Conservation (phyloP, 1,139 yeast species). For the Nakaseomyces uthaithaninus region DNA sequence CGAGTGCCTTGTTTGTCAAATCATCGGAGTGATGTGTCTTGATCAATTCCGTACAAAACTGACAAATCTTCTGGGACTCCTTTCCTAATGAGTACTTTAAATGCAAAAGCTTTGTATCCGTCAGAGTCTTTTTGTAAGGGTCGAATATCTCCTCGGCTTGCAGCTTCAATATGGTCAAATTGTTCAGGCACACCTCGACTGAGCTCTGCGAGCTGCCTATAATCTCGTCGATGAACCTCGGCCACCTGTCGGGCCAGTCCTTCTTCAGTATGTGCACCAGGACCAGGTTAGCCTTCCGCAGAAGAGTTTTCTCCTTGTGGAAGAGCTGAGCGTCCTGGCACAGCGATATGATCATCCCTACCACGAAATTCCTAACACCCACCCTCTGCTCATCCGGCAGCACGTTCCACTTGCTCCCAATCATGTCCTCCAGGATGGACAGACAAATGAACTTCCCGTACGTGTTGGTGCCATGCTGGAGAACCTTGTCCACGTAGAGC, state of each 20-base stretch:
- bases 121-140: slow-evolving; percentile 82
- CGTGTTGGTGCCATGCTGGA: slow-evolving; percentile 65
- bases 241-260: slow-evolving; percentile 99
- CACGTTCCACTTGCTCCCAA: slow-evolving; percentile 85
- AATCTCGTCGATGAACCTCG: slow-evolving; percentile 86
- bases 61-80: slow-evolving; percentile 86
- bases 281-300: slow-evolving; percentile 86
- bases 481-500: slow-evolving; percentile 82
- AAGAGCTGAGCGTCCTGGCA: slow-evolving; percentile 77
- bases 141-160: slow-evolving; percentile 93
- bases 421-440: slow-evolving; percentile 77
- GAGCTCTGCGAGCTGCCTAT: slow-evolving; percentile 76
- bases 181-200: slow-evolving; percentile 89
- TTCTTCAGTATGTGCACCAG: slow-evolving; percentile 88
- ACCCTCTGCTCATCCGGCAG: slow-evolving; percentile 73
- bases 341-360: slow-evolving; percentile 82
- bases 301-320: slow-evolving; percentile 63
- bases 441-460: slow-evolving; percentile 89
- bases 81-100: slow-evolving; percentile 73
- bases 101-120: slow-evolving; percentile 80
- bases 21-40: slow-evolving; percentile 75
- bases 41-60: slow-evolving; percentile 80
- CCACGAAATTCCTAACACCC: slow-evolving; percentile 87
- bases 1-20: slow-evolving; percentile 69
- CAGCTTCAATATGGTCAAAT: slow-evolving; percentile 79